A percentile compares a stretch with the other conserved stretches of the same genome.
phyloP scores from a whole-genome alignment of 2,329 filamentous ascomycete species.

The Talaromyces sp. region DNA sequence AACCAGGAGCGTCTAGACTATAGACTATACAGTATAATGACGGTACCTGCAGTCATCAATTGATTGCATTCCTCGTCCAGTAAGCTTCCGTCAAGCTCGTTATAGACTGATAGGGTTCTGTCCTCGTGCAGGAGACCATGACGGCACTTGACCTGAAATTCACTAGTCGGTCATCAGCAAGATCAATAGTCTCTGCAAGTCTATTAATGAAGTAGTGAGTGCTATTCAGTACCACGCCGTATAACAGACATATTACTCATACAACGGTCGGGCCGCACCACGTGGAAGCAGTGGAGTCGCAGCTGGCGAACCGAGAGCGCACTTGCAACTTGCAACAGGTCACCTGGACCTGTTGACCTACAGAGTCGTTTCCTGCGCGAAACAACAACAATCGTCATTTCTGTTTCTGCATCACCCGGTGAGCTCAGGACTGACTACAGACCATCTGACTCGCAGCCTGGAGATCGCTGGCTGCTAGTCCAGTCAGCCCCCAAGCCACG shows the following conservation, averaged over 20 bases:
- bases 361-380: no score
- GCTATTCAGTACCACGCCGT: no score
- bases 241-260: no score
- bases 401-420: background rate
- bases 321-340: background rate
- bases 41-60: background rate
- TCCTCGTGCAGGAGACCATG: background rate
- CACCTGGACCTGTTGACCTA: no score
- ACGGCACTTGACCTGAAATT: background rate
- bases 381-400: background rate
- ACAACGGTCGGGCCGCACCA: conserved; percentile 5
- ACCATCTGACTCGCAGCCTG: background rate
- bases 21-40: no score
- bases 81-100: background rate
- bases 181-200: no score
- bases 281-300: background rate
- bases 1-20: no score
- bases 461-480: background rate
- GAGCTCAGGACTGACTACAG: background rate
- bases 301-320: background rate
- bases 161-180: background rate
- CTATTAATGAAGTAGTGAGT: no score
- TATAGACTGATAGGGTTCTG: background rate
- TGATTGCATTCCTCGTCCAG: background rate
- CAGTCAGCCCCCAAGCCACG: background rate